These are phyloP conservation scores for Yamagishiella unicocca DNA, from an alignment of 139 green algal genomes.

Conservation along the genomic window DNA sequence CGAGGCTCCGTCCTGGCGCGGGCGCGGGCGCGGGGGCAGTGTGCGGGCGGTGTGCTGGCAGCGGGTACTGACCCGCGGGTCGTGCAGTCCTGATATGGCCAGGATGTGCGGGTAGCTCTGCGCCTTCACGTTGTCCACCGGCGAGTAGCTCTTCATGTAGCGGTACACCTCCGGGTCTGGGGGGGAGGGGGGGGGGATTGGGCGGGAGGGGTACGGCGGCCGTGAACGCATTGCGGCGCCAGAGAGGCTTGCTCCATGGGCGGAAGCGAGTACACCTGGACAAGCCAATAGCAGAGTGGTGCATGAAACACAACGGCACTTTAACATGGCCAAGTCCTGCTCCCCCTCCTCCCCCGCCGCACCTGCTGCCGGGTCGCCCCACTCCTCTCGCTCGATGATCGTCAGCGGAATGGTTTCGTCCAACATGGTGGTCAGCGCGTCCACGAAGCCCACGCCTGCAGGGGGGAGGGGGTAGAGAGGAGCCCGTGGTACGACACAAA, in stretches of 20 bases:
- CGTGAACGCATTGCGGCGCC: neutral
- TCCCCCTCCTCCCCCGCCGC: neutral
- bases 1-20: neutral
- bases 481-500: too few relatives aligned
- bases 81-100: slow-evolving; percentile 86
- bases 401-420: slow-evolving; percentile 88
- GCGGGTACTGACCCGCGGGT: slow-evolving; percentile 73
- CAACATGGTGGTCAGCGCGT: slow-evolving; percentile 87
- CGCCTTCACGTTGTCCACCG: slow-evolving; percentile 88
- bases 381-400: slow-evolving; percentile 81
- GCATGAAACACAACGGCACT: too few relatives aligned
- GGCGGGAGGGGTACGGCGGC: neutral
- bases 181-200: neutral
- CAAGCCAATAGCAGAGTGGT: too few relatives aligned
- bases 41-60: neutral
- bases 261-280: too few relatives aligned
- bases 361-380: slow-evolving; percentile 51
- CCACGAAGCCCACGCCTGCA: slow-evolving; percentile 93
- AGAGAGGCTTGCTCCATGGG: too few relatives aligned
- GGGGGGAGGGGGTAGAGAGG: neutral
- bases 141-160: slow-evolving; percentile 93
- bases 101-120: slow-evolving; percentile 89
- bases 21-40: neutral
- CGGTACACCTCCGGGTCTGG: slow-evolving; percentile 78
- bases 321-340: too few relatives aligned